These are phyloP conservation scores for Penicillium sp. DNA, from an alignment of 2,329 filamentous ascomycete species.

Conservation along the genomic window DNA sequence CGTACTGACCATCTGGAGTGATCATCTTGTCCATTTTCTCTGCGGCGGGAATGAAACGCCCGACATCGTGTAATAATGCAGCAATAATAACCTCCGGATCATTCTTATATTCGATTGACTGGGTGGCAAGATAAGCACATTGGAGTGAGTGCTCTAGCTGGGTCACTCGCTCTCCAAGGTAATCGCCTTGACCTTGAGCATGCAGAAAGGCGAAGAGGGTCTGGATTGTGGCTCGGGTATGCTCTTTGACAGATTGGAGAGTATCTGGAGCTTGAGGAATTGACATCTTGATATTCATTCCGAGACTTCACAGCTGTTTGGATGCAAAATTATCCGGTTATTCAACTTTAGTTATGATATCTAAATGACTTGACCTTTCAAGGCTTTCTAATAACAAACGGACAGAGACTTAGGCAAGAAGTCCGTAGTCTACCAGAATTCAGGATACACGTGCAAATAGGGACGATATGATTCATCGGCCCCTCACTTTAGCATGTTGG, in stretches of 20 bases:
- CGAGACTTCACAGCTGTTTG: neutral
- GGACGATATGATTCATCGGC: conserved; percentile 3
- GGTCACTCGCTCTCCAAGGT: conserved; percentile 30
- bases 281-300: conserved; percentile 10
- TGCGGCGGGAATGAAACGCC: conserved; percentile 31
- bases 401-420: neutral
- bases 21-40: conserved; percentile 27
- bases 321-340: neutral
- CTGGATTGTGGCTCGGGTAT: conserved; percentile 19
- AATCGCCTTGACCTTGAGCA: conserved; percentile 30
- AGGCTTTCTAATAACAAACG: neutral
- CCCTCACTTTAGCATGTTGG: neutral
- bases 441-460: neutral
- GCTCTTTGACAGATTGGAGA: conserved; percentile 17
- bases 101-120: conserved; percentile 16
- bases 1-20: conserved; percentile 24
- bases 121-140: conserved; percentile 25
- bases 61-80: conserved; percentile 32
- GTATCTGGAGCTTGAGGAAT: neutral
- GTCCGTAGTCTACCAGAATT: neutral
- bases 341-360: neutral
- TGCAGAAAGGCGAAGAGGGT: conserved; percentile 27
- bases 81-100: conserved; percentile 30
- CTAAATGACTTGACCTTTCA: neutral
- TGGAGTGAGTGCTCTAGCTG: conserved; percentile 34